Evolutionary conservation across 1,284 basidiomycete species (phyloP), one percentile per base, ranked within the genome.

Genomic region (Anthracocystis panici-leucophaei): DNA sequence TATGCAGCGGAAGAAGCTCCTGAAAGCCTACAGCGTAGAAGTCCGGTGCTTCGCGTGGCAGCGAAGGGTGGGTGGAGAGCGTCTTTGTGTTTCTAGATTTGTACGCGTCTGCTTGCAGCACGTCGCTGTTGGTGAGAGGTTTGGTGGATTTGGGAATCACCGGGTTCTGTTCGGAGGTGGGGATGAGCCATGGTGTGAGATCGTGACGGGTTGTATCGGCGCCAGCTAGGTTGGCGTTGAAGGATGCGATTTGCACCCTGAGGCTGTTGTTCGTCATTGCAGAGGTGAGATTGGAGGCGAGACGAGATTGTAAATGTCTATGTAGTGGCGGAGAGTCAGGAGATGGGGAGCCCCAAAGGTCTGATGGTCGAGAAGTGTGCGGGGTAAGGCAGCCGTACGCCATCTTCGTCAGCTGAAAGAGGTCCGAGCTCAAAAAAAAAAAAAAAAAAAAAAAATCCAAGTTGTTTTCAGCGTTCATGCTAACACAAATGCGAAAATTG

Each of bases 1-100:
- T 62, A 48, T 69, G 77, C n/a, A 95, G 88, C 5, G 93, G 93
- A 11, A 95, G 87, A 45, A 95, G 88, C 84, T 95, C 93, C 82
- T 95, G 93, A 78, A 95, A 95, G 12, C 93, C 93, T 50, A 95
- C 91, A 0, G 91, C 93, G 58, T 94, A 90, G 38, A 95, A 91
- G 84, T 95, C 94, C 7, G 83, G 82, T 23, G 82, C 81, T 44
- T 82, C 79, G 25, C 83, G 74, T 18, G 80, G 75, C 21, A 74
- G 49, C 16, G 69, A 68, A 5, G 70, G 70, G 16, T 66, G 73
- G 10, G 65, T 64, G 18, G 65, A 68, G 31, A 66, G 67, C 14
- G 69, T 55, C 18, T 72, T 61, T 23, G 77, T 48, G 48, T 79
- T 72, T 48, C 53, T 40, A 23, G 68, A 75, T 60, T 64, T 58